Base-by-base conservation (phyloP, 2,329 filamentous ascomycete species). In the Coniella lustricola region DNA sequence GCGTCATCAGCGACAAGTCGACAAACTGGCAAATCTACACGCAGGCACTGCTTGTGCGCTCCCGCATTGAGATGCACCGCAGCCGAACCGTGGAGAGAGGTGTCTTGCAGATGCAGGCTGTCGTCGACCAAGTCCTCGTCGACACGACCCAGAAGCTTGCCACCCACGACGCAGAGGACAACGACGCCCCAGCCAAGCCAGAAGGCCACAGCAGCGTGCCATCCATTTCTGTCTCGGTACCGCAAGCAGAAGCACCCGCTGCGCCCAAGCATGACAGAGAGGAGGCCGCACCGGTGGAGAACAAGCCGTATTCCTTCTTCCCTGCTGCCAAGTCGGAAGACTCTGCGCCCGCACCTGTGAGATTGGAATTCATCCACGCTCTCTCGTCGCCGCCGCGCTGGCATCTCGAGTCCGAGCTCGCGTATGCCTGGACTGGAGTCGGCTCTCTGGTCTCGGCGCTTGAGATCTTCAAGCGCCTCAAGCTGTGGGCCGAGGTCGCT, bases 21-120 rank as follows among this genome's bases (percentile, higher is more conserved):
- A 91, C 89, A 1, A 98, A 97, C 65, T 98, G 93, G 93, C 93
- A 97, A 64, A 84, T 96, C 31, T 97, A 97, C 63, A 96, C 93
- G 0, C 90, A 97, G 62, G 93, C 90, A 0, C 73, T 98, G 8
- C 74, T 98, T 0, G 87, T 97, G 2, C 79, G 93, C 38, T 95
- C 88, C 52, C 78, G 93, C 14, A 91, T 97, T 47, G 93, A 98
- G 66, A 77, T 90, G 0, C 90, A 94, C 66, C 80, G 82, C 46
- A 88, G 90, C 46, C 77, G 91, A 47, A 98, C 93, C 0, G 76
- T 94, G 33, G 93, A 98, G 67, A 77, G 93, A 51, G 88, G 89
- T 39, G 81, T 98, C 0, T 71, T 98, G 17, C 93, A 98, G 67
- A 78, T 98, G 56, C 93, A 98, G 66, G 90, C 90, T 1, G 81